Evolutionary conservation across 78 protist species (phyloP), one percentile per base, ranked within the genome.

Genomic region (Carpediemonas membranifera): DNA sequence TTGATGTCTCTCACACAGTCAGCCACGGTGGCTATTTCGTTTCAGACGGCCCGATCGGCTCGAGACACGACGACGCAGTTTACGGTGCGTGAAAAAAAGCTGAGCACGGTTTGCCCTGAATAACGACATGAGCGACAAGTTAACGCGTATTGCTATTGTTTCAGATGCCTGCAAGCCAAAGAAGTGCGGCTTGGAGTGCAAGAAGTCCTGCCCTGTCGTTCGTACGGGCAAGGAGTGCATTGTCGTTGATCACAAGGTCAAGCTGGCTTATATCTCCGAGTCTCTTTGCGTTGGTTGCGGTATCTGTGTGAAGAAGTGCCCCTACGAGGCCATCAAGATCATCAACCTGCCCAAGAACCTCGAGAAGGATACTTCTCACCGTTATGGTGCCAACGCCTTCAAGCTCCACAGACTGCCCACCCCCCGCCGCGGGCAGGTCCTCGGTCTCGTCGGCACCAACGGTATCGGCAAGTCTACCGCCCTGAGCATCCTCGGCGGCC

Each of bases 381-480:
- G 99, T 18, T 97, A 90, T 57, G 87, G 94, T 19, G 88, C 98
- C 59, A 96, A 96, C 88, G 34, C 89, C 11, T 97, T 97, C 91
- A 97, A 97, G 82, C 85, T 97, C 30, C 99, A 97, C 63, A 61
- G 91, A 7, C 85, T 97, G 24, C 98, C 98, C 50, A 75, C 59
- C 27, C 98, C 98, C 31, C 84, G 98, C 24, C 93, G 96, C 7
- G 98, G 98, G 30, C 95, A 94, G 68, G 99, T 97, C 21, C 85
- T 97, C 7, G 99, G 99, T 27, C 78, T 96, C 19, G 98, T 94
- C 21, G 98, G 98, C 25, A 90, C 95, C 28, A 96, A 94, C 83
- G 99, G 99, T 68, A 94, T 92, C 65, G 99, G 99, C 56, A 97
- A 97, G 88, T 77, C 93, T 30, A 97, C 99, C 0, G 99, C 98